phyloP scores from a whole-genome alignment of 257 asterid genomes.

The Ilex asprella region DNA sequence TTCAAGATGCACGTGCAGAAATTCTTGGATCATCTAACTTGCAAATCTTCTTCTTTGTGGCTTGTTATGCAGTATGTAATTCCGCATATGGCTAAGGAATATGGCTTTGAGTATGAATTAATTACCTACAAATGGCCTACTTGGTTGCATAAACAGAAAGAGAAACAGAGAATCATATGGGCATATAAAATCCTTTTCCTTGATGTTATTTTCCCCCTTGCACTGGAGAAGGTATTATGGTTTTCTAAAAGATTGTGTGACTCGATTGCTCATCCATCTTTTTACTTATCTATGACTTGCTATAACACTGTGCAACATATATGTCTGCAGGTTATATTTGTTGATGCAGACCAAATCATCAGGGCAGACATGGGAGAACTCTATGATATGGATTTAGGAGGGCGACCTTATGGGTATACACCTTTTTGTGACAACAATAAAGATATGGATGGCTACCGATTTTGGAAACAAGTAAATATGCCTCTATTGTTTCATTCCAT shows the following conservation, averaged over 20 bases:
- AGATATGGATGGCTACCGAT: slow-evolving; percentile 98
- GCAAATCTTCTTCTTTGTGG: slow-evolving; percentile 2
- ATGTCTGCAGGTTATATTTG: slow-evolving; percentile 80
- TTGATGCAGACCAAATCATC: slow-evolving; percentile 94
- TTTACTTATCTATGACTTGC: not conserved
- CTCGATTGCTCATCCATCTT: slow-evolving; percentile 7
- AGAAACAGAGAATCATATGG: slow-evolving; percentile 96
- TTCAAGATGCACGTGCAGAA: not conserved
- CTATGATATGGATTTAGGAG: slow-evolving; percentile 85
- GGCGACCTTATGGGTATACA: slow-evolving; percentile 90
- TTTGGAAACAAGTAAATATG: slow-evolving; percentile 79
- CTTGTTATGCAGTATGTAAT: slow-evolving; percentile 66
- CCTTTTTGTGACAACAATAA: slow-evolving; percentile 98
- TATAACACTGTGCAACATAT: not conserved
- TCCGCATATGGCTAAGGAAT: slow-evolving; percentile 89
- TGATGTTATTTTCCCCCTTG: slow-evolving; percentile 97
- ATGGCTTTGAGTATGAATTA: slow-evolving; percentile 87
- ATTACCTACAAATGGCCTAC: slow-evolving; percentile 99
- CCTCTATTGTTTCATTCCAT: slow-evolving; percentile 6
- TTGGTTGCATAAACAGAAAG: slow-evolving; percentile 96
- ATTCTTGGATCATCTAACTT: not conserved
- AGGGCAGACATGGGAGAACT: slow-evolving; percentile 98
- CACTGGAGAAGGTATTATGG: slow-evolving; percentile 69
- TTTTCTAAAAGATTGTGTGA: not conserved
- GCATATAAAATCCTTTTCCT: slow-evolving; percentile 92